phyloP scores from a whole-genome alignment of 495 filamentous ascomycete genomes.

The Lasiosphaeria hispida region DNA sequence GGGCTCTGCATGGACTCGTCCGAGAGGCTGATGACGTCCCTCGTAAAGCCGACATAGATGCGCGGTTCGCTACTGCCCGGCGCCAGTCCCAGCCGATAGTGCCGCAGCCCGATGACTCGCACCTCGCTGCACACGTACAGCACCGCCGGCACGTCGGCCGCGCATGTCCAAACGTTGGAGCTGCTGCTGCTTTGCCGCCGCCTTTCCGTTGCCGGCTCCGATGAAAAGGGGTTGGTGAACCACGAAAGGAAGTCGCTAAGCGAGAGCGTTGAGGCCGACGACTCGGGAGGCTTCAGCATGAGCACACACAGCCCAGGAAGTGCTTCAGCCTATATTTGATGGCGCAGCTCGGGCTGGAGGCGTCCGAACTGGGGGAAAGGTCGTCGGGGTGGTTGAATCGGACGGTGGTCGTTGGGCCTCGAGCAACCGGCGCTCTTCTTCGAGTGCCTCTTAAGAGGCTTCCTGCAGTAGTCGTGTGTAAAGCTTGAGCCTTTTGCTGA shows the following conservation, averaged over 20 bases:
- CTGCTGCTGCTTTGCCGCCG: background rate
- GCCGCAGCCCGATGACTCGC: constrained; percentile 31
- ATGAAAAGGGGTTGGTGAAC: background rate
- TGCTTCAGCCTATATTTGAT: constrained; percentile 26
- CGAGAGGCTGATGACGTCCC: constrained; percentile 28
- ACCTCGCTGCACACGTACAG: constrained; percentile 37
- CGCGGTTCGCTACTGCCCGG: constrained; percentile 29
- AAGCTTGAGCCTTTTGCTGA: constrained; percentile 9
- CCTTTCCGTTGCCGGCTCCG: background rate
- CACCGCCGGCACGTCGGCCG: constrained; percentile 28
- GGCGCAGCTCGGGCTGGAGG: constrained; percentile 26
- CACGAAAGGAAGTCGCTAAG: background rate
- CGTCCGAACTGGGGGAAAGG: constrained; percentile 21
- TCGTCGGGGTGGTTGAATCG: constrained; percentile 1
- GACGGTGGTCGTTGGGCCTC: background rate
- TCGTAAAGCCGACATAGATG: constrained; percentile 34
- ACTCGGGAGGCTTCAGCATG: constrained; percentile 17
- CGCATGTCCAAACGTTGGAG: constrained; percentile 16
- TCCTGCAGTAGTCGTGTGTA: constrained; percentile 13
- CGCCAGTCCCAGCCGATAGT: constrained; percentile 35
- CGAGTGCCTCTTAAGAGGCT: constrained; percentile 9
- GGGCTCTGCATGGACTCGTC: constrained; percentile 9
- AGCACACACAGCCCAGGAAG: constrained; percentile 22
- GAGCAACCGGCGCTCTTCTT: constrained; percentile 11
- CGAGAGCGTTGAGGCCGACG: background rate